Percentiles rank a stretch among this genome's conserved stretches.
Conservation (phyloP, 495 filamentous ascomycete species). For the Penicillium flavigenum region DNA sequence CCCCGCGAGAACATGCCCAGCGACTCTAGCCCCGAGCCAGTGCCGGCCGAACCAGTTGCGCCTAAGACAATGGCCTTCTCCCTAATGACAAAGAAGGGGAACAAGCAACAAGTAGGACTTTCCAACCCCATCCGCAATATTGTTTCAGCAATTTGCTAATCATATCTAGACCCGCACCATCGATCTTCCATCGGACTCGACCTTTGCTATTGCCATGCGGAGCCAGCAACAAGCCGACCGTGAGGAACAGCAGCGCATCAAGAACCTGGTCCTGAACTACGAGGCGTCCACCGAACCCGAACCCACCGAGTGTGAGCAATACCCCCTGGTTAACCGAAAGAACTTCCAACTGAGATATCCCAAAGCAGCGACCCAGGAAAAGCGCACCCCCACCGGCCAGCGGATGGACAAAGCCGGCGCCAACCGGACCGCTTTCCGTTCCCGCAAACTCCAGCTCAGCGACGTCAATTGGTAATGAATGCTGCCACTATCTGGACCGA, state of each 20-base stretch:
- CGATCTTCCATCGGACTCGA: conserved; percentile 91
- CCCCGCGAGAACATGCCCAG: conserved; percentile 59
- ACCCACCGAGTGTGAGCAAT: conserved; percentile 60
- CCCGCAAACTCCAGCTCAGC: conserved; percentile 88
- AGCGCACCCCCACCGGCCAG: conserved; percentile 37
- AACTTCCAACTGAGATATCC: conserved; percentile 12
- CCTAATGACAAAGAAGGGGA: conserved; percentile 92
- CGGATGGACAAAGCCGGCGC: conserved; percentile 66
- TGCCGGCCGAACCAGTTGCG: conserved; percentile 39
- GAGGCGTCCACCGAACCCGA: conserved; percentile 81
- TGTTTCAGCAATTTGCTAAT: conserved; percentile 2
- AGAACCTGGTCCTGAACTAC: conserved; percentile 94
- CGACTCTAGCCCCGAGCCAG: conserved; percentile 39
- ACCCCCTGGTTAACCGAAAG: conserved; percentile 16
- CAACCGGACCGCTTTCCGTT: conserved; percentile 74
- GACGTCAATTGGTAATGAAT: conserved; percentile 92
- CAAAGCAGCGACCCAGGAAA: conserved; percentile 32
- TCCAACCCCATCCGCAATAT: too few relatives aligned
- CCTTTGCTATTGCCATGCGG: conserved; percentile 92
- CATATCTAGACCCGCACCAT: conserved; percentile 78
- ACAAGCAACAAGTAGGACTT: conserved; percentile 77
- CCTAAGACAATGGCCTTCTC: conserved; percentile 87
- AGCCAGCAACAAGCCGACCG: conserved; percentile 91
- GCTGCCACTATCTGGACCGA: conserved; percentile 1
- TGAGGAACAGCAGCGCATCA: conserved; percentile 97